Evolutionary conservation across 495 filamentous ascomycete genomes (phyloP).

Genomic region (Articulospora tetracladia): DNA sequence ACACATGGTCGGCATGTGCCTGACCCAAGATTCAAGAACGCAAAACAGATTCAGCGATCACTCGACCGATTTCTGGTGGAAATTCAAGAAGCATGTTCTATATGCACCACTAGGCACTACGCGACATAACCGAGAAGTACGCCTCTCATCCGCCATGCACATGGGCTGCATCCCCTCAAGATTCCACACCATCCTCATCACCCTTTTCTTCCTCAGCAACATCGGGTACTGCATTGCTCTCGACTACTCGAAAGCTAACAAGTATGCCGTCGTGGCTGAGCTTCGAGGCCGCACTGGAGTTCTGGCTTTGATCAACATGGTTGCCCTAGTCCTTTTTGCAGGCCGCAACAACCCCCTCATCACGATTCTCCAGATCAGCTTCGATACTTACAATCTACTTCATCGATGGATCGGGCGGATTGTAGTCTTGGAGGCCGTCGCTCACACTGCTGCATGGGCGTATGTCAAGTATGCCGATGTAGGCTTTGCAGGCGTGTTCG

Average conservation of each 20-base stretch:
- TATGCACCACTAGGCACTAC: slow-evolving; percentile 79
- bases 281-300: slow-evolving; percentile 74
- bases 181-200: slow-evolving; percentile 71
- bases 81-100: slow-evolving; percentile 72
- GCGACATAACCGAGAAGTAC: slow-evolving; percentile 84
- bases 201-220: slow-evolving; percentile 61
- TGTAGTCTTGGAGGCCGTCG: slow-evolving; percentile 69
- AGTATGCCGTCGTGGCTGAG: slow-evolving; percentile 50
- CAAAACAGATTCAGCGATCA: slow-evolving; percentile 33
- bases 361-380: slow-evolving; percentile 74
- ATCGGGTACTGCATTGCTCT: slow-evolving; percentile 59
- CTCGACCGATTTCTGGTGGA: slow-evolving; percentile 43
- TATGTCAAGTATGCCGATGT: slow-evolving; percentile 60
- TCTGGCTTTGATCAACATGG: slow-evolving; percentile 74
- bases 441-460: slow-evolving; percentile 73
- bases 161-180: slow-evolving; percentile 84
- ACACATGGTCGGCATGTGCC: slow-evolving; percentile 44
- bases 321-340: slow-evolving; percentile 81
- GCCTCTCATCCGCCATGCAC: slow-evolving; percentile 70
- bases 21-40: slow-evolving; percentile 12
- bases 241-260: slow-evolving; percentile 49
- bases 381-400: slow-evolving; percentile 93
- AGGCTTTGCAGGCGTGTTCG: slow-evolving; percentile 53
- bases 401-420: slow-evolving; percentile 95
- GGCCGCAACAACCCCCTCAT: slow-evolving; percentile 95